phyloP scores from a whole-genome alignment of 805 yeast species.

The Candida oleophila region DNA sequence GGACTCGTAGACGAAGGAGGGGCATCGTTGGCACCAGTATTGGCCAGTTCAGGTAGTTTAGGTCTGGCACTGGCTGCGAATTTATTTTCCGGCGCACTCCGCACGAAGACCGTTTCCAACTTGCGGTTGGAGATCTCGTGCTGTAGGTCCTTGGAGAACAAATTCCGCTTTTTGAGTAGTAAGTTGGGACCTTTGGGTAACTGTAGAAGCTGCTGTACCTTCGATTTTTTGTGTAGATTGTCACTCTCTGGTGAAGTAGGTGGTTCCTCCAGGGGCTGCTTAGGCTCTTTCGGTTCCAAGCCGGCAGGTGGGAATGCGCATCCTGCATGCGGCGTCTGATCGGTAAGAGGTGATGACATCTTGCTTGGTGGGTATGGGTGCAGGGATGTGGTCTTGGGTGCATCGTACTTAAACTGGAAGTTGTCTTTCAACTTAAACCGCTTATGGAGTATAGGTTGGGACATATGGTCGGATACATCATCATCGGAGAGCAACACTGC shows the following conservation, averaged over 20 bases:
- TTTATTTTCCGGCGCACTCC: background rate
- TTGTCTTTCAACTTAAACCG: slow-evolving; percentile 1
- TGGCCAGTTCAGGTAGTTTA: slow-evolving; percentile 3
- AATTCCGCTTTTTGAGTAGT: slow-evolving; percentile 27
- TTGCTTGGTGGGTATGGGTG: background rate
- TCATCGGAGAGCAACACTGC: background rate
- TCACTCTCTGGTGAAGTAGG: background rate
- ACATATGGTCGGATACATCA: background rate
- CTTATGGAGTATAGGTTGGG: background rate
- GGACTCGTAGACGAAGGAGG: background rate
- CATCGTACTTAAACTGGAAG: slow-evolving; percentile 1
- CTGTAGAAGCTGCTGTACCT: slow-evolving; percentile 5
- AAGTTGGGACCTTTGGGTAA: slow-evolving; percentile 23
- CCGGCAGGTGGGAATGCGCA: background rate
- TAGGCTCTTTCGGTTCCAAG: background rate
- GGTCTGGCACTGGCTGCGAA: slow-evolving; percentile 2
- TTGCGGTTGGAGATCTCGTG: slow-evolving; percentile 25
- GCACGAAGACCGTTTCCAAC: background rate
- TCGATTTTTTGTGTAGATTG: slow-evolving; percentile 12
- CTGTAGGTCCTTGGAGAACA: slow-evolving; percentile 39
- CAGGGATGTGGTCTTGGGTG: background rate
- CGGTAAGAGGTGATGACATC: background rate
- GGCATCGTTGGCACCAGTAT: background rate
- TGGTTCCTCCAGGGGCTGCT: background rate
- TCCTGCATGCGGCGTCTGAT: background rate